Base-by-base conservation (phyloP, 768 basidiomycete genomes). In the Porphyrellus cyaneotinctus region DNA sequence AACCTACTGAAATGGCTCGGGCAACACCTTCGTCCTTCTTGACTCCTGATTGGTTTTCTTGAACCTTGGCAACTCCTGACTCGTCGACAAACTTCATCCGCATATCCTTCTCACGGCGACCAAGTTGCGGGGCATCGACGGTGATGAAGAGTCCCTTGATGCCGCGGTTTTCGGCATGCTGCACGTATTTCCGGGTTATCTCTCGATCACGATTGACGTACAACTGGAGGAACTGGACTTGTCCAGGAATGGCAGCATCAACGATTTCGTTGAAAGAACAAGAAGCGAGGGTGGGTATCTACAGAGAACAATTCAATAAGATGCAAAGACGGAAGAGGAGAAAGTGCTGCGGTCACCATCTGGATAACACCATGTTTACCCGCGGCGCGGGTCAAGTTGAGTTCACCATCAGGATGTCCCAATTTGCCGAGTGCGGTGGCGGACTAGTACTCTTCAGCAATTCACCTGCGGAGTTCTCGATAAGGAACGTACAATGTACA, bases 181-280 rank as follows among this genome's bases (percentile, higher is more conserved):
- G 82, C 0, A 95, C 44, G 49, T 92, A 83, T 56, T 83, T 82
- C 68, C 87, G 83, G 3, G 92, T 94, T 58, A 91, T 83, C 33
- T 77, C 78, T n/a, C 91, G 78, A 66, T 97, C 89, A 58, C 83
- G 83, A 73, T 95, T 95, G 47, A 97, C 94, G 63, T 64, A 89
- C 78, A 97, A 72, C 69, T 97, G 94, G 48, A 95, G 69, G 68
- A 92, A 92, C 63, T 87, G 87, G 1, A 80, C 74, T 70, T 95
- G 93, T 2, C 78, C 83, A 2, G 85, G 85, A 42, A 78, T 70
- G 7, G 91, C 86, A 0, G 83, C 89, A 64, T 92, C 87, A 11
- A 95, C 77, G 44, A 97, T 82, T 67, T 95, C 91, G 67, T 97
- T 91, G 68, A 97, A 95, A 0, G 89, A 88, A 68, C 91, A 97